Evolutionary conservation across 2,329 filamentous ascomycete species (phyloP).

Genomic region (Calonectria honghensis): DNA sequence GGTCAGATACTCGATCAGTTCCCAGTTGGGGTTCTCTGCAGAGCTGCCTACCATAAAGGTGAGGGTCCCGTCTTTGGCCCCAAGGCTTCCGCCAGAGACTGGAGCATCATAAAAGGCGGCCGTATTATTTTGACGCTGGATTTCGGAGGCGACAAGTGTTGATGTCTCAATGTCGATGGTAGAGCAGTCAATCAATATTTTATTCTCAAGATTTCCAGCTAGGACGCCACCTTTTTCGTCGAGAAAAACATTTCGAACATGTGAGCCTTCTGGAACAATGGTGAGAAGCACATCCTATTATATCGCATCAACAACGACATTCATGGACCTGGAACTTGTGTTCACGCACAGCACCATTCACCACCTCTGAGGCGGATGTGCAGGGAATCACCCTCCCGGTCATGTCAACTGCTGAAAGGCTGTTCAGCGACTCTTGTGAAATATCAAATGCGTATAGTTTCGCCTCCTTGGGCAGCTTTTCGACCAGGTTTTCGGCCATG

Average conservation of each 20-base stretch:
- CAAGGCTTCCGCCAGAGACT: slow-evolving; percentile 36
- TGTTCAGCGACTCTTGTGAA: not conserved
- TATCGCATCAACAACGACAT: not conserved
- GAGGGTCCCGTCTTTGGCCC: slow-evolving; percentile 30
- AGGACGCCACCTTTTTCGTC: slow-evolving; percentile 27
- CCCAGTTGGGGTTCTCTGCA: not conserved
- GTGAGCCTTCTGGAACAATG: slow-evolving; percentile 37
- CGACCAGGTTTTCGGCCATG: not conserved
- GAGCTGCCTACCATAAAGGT: slow-evolving; percentile 38
- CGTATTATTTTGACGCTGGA: not conserved
- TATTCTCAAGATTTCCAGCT: not conserved
- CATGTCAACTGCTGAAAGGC: not conserved
- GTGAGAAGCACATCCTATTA: slow-evolving; percentile 36
- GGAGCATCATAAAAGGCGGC: slow-evolving; percentile 37
- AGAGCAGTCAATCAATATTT: slow-evolving; percentile 34
- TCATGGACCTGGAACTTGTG: not conserved
- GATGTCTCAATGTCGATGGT: slow-evolving; percentile 37
- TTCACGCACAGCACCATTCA: not conserved
- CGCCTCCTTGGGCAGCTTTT: not conserved
- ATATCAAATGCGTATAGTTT: not conserved
- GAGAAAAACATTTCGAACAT: slow-evolving; percentile 32
- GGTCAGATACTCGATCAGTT: not conserved
- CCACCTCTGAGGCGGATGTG: not conserved
- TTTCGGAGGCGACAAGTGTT: not conserved
- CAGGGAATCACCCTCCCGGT: not conserved